Conservation (phyloP, 495 filamentous ascomycete genomes). For the Lasiosphaeria ovina region DNA sequence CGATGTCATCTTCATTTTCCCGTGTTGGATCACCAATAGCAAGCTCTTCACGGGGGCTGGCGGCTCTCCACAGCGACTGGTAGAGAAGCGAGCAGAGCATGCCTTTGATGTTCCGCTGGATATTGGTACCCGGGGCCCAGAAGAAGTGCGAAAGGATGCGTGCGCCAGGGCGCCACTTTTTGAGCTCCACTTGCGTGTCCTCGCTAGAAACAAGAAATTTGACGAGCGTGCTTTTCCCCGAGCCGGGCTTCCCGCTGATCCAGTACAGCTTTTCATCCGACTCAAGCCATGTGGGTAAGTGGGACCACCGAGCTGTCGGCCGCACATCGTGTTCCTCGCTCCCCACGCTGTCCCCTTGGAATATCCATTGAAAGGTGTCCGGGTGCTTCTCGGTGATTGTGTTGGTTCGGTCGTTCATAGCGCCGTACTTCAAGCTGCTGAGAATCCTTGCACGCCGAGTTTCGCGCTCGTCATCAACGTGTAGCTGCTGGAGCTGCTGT, state of each 20-base stretch:
- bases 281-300: not conserved
- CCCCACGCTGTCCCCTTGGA: not conserved
- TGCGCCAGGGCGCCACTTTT: not conserved
- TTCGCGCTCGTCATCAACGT: not conserved
- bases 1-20: not conserved
- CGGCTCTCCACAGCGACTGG: not conserved
- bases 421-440: not conserved
- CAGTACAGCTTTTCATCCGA: not conserved
- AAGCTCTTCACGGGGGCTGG: not conserved
- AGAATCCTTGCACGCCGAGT: not conserved
- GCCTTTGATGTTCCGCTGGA: not conserved
- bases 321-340: not conserved
- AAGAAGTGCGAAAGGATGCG: conserved; percentile 1
- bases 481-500: not conserved
- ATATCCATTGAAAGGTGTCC: not conserved
- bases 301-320: not conserved
- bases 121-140: not conserved
- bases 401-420: not conserved
- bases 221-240: not conserved
- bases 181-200: not conserved
- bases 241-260: not conserved
- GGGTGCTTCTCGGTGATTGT: not conserved
- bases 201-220: not conserved
- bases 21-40: not conserved
- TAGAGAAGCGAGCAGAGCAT: not conserved